A percentile compares a stretch with the other conserved stretches of the same genome.
These are phyloP conservation scores for Leccinum rimulosum DNA, from an alignment of 768 basidiomycete species.

Conservation along the genomic window DNA sequence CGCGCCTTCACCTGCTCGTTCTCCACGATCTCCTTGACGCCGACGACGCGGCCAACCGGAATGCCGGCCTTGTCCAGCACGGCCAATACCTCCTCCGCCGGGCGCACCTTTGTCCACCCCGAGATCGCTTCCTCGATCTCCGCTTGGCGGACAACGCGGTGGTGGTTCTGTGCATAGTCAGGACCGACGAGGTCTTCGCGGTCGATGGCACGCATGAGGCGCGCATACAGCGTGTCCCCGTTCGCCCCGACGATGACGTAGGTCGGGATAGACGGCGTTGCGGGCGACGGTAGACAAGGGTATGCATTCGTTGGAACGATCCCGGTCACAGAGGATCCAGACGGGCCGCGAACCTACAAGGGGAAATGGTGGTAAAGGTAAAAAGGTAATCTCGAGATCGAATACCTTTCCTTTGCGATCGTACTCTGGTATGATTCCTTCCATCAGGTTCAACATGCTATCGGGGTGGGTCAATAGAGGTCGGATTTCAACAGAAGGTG, in stretches of 20 bases:
- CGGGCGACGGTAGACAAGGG: conserved; percentile 52
- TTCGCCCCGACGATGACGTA: conserved; percentile 75
- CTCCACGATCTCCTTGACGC: conserved; percentile 61
- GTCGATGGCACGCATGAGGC: conserved; percentile 59
- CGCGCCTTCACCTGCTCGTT: conserved; percentile 54
- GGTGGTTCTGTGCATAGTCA: conserved; percentile 42
- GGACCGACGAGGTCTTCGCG: conserved; percentile 60
- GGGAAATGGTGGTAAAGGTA: background rate
- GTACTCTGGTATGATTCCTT: conserved; percentile 73
- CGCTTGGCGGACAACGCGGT: conserved; percentile 40
- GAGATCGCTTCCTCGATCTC: conserved; percentile 64
- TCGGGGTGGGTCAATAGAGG: background rate
- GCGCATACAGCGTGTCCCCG: conserved; percentile 65
- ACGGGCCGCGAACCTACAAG: conserved; percentile 62
- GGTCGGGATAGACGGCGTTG: conserved; percentile 40
- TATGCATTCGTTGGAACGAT: conserved; percentile 77
- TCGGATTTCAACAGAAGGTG: background rate
- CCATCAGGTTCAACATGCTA: conserved; percentile 77
- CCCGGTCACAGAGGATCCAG: conserved; percentile 71
- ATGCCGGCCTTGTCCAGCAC: conserved; percentile 51
- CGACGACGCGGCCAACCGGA: conserved; percentile 62
- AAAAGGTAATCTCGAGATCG: background rate
- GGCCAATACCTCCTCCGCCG: conserved; percentile 51
- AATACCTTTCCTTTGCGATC: conserved; percentile 67
- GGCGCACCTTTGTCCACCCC: conserved; percentile 52